Conservation (phyloP, 768 basidiomycete species). For the Galerina marginata region DNA sequence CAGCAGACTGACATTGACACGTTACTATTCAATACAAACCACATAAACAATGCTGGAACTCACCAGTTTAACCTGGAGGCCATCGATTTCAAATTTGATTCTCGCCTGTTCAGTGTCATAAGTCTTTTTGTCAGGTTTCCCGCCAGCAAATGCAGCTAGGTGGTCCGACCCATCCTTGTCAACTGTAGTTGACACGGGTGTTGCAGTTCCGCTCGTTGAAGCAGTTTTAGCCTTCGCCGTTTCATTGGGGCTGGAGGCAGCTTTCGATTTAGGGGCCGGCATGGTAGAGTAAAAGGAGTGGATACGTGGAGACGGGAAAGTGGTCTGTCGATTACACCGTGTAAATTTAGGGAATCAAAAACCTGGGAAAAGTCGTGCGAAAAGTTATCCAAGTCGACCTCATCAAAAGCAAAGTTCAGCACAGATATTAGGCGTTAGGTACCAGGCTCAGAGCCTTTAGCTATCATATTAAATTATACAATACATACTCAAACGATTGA, state of each 20-base stretch:
- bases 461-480: not conserved
- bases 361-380: constrained; percentile 25
- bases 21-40: constrained; percentile 13
- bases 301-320: constrained; percentile 27
- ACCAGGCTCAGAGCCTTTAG: not conserved
- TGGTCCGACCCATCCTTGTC: constrained; percentile 52
- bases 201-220: constrained; percentile 53
- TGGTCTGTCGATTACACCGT: constrained; percentile 21
- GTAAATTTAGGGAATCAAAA: constrained; percentile 31
- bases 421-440: not conserved
- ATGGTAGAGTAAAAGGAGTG: constrained; percentile 30
- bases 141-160: constrained; percentile 42
- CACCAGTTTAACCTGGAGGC: constrained; percentile 79
- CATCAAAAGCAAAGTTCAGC: not conserved
- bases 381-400: constrained; percentile 1
- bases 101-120: constrained; percentile 86
- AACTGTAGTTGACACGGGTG: constrained; percentile 47
- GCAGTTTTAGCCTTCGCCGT: constrained; percentile 48
- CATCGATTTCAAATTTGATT: constrained; percentile 85
- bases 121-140: constrained; percentile 84
- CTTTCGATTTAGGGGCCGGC: constrained; percentile 63
- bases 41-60: constrained; percentile 36
- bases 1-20: constrained; percentile 52
- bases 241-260: constrained; percentile 45
- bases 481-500: no score